These are phyloP conservation scores for Quercus alba DNA, from an alignment of 306 rosid genomes.

Conservation along the genomic window DNA sequence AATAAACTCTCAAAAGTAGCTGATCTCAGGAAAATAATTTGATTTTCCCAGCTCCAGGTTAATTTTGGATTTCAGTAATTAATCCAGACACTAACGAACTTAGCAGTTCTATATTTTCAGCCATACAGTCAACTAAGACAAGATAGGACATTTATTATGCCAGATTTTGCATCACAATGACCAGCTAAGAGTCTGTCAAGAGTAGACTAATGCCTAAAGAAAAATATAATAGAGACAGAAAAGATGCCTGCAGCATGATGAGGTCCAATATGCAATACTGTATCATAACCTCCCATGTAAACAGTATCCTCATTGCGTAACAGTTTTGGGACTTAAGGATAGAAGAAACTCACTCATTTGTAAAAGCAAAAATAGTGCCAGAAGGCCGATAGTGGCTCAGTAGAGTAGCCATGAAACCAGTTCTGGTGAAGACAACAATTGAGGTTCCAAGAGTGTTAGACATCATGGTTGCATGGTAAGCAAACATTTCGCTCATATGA, in stretches of 20 bases:
- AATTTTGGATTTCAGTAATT: background rate
- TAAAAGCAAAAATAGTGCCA: conserved; percentile 88
- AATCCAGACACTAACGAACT: background rate
- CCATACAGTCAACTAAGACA: background rate
- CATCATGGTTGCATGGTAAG: conserved; percentile 98
- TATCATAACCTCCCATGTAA: background rate
- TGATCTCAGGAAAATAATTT: background rate
- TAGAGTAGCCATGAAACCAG: conserved; percentile 91
- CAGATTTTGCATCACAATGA: background rate
- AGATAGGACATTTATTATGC: background rate
- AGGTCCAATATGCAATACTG: background rate
- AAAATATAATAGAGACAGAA: background rate
- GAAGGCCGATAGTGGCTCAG: conserved; percentile 92
- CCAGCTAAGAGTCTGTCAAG: background rate
- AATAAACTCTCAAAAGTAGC: background rate
- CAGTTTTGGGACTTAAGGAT: background rate
- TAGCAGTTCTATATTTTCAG: background rate
- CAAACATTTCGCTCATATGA: conserved; percentile 99
- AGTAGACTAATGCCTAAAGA: background rate
- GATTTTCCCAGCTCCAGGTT: background rate
- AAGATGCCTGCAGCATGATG: background rate
- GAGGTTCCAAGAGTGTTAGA: conserved; percentile 98
- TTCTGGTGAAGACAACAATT: conserved; percentile 84
- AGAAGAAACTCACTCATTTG: conserved; percentile 76
- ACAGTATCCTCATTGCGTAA: background rate